These are phyloP conservation scores for Ustilago loliicola DNA, from an alignment of 1,284 basidiomycete species.

Conservation along the genomic window DNA sequence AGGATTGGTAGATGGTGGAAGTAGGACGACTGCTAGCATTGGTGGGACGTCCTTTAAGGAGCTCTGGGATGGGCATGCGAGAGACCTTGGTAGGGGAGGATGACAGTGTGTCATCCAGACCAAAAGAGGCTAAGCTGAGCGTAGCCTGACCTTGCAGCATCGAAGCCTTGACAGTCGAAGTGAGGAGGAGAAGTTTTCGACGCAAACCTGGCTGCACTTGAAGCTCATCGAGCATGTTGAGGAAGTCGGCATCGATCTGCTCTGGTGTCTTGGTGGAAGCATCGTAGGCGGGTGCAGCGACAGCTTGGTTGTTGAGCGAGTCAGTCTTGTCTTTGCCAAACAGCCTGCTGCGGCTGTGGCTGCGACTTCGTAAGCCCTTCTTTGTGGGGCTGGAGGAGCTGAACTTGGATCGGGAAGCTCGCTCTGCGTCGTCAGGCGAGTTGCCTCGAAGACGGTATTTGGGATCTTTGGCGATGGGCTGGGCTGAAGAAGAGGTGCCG, in stretches of 20 bases:
- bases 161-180: slow-evolving; percentile 84
- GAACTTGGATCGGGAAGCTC: slow-evolving; percentile 25
- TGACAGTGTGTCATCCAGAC: slow-evolving; percentile 18
- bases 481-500: slow-evolving; percentile 4
- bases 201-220: slow-evolving; percentile 82
- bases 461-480: slow-evolving; percentile 37
- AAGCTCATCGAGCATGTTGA: slow-evolving; percentile 55
- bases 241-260: slow-evolving; percentile 60
- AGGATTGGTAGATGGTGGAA: slow-evolving; percentile 25
- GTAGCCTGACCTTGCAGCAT: slow-evolving; percentile 87
- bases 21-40: slow-evolving; percentile 10
- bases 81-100: slow-evolving; percentile 28
- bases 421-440: slow-evolving; percentile 35
- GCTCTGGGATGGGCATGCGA: slow-evolving; percentile 50
- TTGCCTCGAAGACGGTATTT: slow-evolving; percentile 52
- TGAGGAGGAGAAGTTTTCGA: slow-evolving; percentile 82
- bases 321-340: slow-evolving; percentile 49
- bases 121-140: slow-evolving; percentile 74
- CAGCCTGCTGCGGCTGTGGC: slow-evolving; percentile 39
- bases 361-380: slow-evolving; percentile 37
- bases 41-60: slow-evolving; percentile 26
- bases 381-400: slow-evolving; percentile 40
- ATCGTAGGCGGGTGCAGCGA: slow-evolving; percentile 7
- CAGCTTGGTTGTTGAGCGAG: slow-evolving; percentile 26
- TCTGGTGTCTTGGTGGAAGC: slow-evolving; percentile 29